Percentiles rank a stretch among this genome's conserved stretches.
Evolutionary conservation across 2,329 filamentous ascomycete species (phyloP).

Genomic region (Aspergillus pseudotamarii): DNA sequence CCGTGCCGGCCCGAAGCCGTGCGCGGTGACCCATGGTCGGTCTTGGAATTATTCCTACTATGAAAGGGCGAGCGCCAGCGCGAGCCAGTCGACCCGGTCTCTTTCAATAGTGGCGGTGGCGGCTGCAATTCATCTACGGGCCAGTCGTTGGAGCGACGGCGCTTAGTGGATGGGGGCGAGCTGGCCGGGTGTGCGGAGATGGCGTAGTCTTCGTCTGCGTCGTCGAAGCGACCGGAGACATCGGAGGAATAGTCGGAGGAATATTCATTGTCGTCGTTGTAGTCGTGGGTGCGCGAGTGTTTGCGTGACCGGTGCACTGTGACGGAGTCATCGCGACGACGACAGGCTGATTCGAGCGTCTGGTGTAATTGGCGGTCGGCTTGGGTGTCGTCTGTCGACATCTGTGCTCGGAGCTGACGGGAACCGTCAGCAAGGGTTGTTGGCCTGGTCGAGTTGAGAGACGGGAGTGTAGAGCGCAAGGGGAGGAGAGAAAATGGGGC

Average conservation of each 20-base stretch:
- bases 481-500: neutral
- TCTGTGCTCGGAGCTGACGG: slow-evolving; percentile 10
- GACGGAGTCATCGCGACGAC: slow-evolving; percentile 13
- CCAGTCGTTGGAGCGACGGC: slow-evolving; percentile 50
- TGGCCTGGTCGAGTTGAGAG: neutral
- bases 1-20: slow-evolving; percentile 10
- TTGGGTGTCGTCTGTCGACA: slow-evolving; percentile 19
- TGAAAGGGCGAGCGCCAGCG: slow-evolving; percentile 23
- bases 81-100: neutral
- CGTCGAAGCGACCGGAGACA: slow-evolving; percentile 38
- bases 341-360: slow-evolving; percentile 21
- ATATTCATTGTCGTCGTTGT: slow-evolving; percentile 10
- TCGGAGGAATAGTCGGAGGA: slow-evolving; percentile 33
- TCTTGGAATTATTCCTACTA: slow-evolving; percentile 1
- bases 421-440: neutral
- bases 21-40: slow-evolving; percentile 17
- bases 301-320: slow-evolving; percentile 30
- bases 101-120: neutral
- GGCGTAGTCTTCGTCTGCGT: slow-evolving; percentile 34
- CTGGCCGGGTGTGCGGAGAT: slow-evolving; percentile 16
- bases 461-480: slow-evolving; percentile 10
- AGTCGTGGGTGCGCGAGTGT: slow-evolving; percentile 28
- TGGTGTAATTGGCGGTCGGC: slow-evolving; percentile 29
- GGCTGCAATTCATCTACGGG: slow-evolving; percentile 30
- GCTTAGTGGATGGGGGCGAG: slow-evolving; percentile 37